A percentile compares a stretch with the other conserved stretches of the same genome.
Evolutionary conservation across 306 rosid species (phyloP).

Genomic region (Dicorynia guianensis): DNA sequence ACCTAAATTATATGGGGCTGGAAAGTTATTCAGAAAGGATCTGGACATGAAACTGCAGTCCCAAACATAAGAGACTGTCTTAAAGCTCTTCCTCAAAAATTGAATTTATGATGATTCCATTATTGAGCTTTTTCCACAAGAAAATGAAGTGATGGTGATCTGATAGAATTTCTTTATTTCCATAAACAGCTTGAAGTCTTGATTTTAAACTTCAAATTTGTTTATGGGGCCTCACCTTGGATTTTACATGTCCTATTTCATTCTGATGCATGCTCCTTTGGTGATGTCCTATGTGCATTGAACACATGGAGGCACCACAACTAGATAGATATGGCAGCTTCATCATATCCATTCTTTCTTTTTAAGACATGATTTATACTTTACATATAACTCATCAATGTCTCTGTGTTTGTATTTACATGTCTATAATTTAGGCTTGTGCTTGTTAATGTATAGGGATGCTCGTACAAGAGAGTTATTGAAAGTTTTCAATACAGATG

Average conservation of each 20-base stretch:
- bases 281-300: slow-evolving; percentile 6
- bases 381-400: slow-evolving; percentile 17
- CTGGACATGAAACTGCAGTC: background rate
- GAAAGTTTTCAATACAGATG: slow-evolving; percentile 87
- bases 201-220: no score
- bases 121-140: background rate
- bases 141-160: background rate
- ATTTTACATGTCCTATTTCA: slow-evolving; percentile 8
- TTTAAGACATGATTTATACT: background rate
- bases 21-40: no score
- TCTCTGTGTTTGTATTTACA: background rate
- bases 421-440: slow-evolving; percentile 41
- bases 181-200: no score
- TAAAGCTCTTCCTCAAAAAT: background rate
- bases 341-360: slow-evolving; percentile 1
- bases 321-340: slow-evolving; percentile 21
- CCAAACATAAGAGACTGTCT: background rate
- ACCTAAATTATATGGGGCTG: no score
- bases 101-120: background rate
- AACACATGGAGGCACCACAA: slow-evolving; percentile 16
- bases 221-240: background rate
- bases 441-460: slow-evolving; percentile 74
- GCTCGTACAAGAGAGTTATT: slow-evolving; percentile 88
- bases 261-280: slow-evolving; percentile 23
- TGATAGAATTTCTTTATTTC: background rate